phyloP scores from a whole-genome alignment of 305 asterid species.

The Coffea humblotiana region DNA sequence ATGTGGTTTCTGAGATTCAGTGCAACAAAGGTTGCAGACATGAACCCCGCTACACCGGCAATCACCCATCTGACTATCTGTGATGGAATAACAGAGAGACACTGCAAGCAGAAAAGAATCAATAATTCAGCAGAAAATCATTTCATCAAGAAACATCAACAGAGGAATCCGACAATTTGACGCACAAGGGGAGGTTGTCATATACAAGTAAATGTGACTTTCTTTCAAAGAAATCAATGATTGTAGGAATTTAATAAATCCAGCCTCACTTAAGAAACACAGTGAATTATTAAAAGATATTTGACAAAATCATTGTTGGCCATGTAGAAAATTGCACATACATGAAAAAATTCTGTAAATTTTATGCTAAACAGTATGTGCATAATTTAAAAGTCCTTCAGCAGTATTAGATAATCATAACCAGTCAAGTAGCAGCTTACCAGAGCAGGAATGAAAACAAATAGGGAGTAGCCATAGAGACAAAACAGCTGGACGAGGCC shows the following conservation, averaged over 20 bases:
- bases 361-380: not conserved
- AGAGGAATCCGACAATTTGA: not conserved
- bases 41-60: slow-evolving; percentile 92
- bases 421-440: slow-evolving; percentile 45
- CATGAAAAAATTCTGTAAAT: not conserved
- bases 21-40: slow-evolving; percentile 94
- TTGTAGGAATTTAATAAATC: not conserved
- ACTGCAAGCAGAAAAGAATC: slow-evolving; percentile 47
- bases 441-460: slow-evolving; percentile 93
- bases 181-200: not conserved
- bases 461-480: slow-evolving; percentile 92
- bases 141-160: not conserved
- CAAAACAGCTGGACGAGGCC: slow-evolving; percentile 85
- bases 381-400: not conserved
- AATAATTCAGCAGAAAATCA: slow-evolving; percentile 3
- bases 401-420: not conserved
- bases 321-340: not conserved
- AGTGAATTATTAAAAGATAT: no score
- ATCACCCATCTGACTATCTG: slow-evolving; percentile 90
- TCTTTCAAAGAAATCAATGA: not conserved
- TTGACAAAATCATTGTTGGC: no score
- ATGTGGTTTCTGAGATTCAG: slow-evolving; percentile 88
- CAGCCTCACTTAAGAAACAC: not conserved
- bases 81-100: slow-evolving; percentile 78
- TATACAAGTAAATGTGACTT: not conserved